phyloP scores from a whole-genome alignment of 345 rosid species.

The Moringa oleifera region DNA sequence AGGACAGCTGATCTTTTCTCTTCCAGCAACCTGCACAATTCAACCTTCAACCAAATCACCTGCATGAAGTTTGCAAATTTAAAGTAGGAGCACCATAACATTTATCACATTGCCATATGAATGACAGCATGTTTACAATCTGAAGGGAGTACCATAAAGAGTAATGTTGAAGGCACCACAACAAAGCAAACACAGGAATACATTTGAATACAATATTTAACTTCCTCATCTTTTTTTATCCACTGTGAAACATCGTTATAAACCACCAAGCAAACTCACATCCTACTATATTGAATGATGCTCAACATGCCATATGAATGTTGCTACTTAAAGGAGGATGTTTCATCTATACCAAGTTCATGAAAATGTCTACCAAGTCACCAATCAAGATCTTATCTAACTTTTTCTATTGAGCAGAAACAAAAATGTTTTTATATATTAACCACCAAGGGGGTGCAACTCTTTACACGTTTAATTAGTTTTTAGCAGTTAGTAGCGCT shows the following conservation, averaged over 20 bases:
- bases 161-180: not conserved
- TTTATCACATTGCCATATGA: not conserved
- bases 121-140: too few relatives aligned
- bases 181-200: not conserved
- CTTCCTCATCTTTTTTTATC: not conserved
- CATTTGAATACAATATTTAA: not conserved
- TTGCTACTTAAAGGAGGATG: not conserved
- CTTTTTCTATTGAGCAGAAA: too few relatives aligned
- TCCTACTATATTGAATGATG: not conserved
- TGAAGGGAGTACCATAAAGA: not conserved
- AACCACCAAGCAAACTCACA: too few relatives aligned
- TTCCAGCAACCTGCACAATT: constrained; percentile 90
- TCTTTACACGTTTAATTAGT: too few relatives aligned
- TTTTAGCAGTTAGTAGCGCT: too few relatives aligned
- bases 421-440: too few relatives aligned
- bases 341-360: too few relatives aligned
- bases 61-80: constrained; percentile 25
- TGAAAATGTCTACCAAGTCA: not conserved
- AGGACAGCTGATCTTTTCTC: constrained; percentile 93
- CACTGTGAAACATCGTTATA: not conserved
- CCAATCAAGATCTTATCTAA: too few relatives aligned
- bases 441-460: too few relatives aligned
- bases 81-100: not conserved
- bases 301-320: not conserved
- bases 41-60: constrained; percentile 91